These are phyloP conservation scores for Populus tremula DNA, from an alignment of 345 rosid species.

Conservation along the genomic window DNA sequence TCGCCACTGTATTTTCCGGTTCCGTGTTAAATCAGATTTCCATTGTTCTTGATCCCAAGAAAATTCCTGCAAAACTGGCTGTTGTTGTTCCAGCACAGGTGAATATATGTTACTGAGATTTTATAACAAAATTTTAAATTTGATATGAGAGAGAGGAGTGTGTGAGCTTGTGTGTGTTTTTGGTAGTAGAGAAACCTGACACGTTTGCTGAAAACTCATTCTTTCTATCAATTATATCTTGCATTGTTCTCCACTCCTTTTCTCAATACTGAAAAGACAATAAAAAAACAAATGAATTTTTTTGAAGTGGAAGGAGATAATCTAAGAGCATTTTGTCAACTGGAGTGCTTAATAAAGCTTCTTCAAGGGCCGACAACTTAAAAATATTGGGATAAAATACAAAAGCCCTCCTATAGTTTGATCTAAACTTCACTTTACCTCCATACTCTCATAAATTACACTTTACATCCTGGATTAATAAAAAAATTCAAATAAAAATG, in stretches of 20 bases:
- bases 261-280: neutral
- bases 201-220: neutral
- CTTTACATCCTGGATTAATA: too few relatives aligned
- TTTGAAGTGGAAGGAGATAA: neutral
- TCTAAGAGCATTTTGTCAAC: neutral
- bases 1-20: conserved; percentile 92
- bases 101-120: conserved; percentile 11
- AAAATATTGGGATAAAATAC: neutral
- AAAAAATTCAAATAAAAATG: too few relatives aligned
- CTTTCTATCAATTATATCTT: neutral
- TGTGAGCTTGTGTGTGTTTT: neutral
- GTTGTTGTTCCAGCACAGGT: conserved; percentile 95
- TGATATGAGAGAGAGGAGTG: neutral
- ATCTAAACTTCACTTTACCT: too few relatives aligned
- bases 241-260: neutral
- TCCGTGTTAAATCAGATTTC: conserved; percentile 58
- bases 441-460: too few relatives aligned
- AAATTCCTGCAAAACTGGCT: conserved; percentile 70
- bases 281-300: neutral
- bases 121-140: neutral
- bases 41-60: conserved; percentile 68
- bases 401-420: too few relatives aligned
- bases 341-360: neutral
- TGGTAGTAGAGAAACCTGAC: neutral
- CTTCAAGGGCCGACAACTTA: neutral